phyloP scores from a whole-genome alignment of 805 yeast genomes.

The Pichia exigua region DNA sequence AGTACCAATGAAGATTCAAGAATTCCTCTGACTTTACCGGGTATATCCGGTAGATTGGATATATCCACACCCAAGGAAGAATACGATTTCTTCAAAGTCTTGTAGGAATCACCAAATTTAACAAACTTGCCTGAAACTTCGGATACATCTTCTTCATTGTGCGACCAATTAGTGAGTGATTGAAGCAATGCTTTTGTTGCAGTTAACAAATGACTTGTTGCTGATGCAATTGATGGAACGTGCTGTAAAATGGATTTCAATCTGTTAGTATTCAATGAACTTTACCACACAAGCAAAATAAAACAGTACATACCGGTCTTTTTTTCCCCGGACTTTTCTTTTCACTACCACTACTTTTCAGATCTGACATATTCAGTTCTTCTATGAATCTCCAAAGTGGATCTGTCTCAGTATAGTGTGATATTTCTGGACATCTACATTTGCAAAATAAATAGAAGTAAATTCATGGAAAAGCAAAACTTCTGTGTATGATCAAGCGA shows the following conservation, averaged over 20 bases:
- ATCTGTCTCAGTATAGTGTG: neutral
- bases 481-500: neutral
- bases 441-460: too few relatives aligned
- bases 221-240: constrained; percentile 57
- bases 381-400: neutral
- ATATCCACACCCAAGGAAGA: constrained; percentile 71
- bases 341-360: neutral
- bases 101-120: constrained; percentile 86
- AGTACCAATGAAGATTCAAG: constrained; percentile 82
- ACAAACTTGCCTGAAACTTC: constrained; percentile 90
- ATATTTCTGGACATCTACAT: too few relatives aligned
- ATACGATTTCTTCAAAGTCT: constrained; percentile 76
- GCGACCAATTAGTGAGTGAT: constrained; percentile 84
- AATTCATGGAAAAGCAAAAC: neutral
- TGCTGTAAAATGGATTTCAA: constrained; percentile 31
- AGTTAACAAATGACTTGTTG: constrained; percentile 48
- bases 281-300: neutral
- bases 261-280: neutral
- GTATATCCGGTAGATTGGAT: constrained; percentile 84
- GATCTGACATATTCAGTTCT: constrained; percentile 1
- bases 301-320: constrained; percentile 6
- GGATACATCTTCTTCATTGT: constrained; percentile 65
- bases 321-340: constrained; percentile 6
- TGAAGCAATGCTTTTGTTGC: constrained; percentile 87
- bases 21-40: constrained; percentile 67